Base-by-base conservation (phyloP, 2,329 filamentous ascomycete genomes). In the Colletotrichum gloeosporioides region DNA sequence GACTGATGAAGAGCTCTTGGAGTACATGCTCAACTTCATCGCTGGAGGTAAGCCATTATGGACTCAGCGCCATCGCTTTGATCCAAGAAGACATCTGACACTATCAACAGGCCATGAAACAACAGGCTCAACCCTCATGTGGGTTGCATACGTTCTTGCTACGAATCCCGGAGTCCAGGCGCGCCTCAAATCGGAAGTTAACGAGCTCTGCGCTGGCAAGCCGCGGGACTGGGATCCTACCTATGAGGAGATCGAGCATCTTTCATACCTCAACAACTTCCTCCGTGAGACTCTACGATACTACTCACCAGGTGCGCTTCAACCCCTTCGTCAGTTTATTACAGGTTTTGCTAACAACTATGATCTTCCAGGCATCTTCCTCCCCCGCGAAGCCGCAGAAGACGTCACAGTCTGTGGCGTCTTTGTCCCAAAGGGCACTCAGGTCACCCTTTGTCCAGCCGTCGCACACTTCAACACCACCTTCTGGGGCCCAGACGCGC, bases 231-330 rank as follows among this genome's bases (percentile, higher is more conserved):
- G 85, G 85, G 31, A 79, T 29, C 78, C 79, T 9, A 81, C 82
- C 61, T 87, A 84, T 71, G 85, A 85, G 16, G 84, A 87, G 68
- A 81, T 86, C 13, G 78, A 76, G 44, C 57, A 81, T 87, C 94
- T 74, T 90, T 92, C 80, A 4, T 86, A 85, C 74, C 76, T 87
- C 15, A 82, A 84, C 76, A 84, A 84, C 55, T 85, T 86, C 8
- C 81, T 82, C 75, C 84, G 79, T 75, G 85, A 87, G 78, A 78
- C 85, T 10, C 70, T 87, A 27, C 82, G 85, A 6, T 82, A 84
- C 77, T 84, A 82, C 71, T 79, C 83, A 6, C 85, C 85, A 31
- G 77, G 77, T 75, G 61, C 2, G 67, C 90, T 15, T 10, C 4
- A 12, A 12, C 16, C n/a, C 10, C n/a, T 53, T 22, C 13, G 10